phyloP scores from a whole-genome alignment of 352 stramenopile genomes.

The Phytophthora pistaciae region DNA sequence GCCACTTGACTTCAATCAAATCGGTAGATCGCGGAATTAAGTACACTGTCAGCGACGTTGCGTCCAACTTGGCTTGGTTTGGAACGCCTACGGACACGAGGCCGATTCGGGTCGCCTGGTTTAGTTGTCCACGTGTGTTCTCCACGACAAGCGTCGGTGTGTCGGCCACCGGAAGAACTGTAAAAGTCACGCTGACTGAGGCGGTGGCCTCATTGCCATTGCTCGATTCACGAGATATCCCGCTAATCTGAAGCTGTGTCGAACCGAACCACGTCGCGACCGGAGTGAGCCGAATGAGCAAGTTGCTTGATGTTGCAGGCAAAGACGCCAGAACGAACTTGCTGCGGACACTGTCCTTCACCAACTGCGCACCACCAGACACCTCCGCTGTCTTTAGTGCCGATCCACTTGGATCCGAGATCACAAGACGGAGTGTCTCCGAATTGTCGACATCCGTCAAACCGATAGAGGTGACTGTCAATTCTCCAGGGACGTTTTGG shows the following conservation, averaged over 20 bases:
- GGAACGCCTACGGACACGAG: conserved; percentile 42
- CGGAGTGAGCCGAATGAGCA: conserved; percentile 40
- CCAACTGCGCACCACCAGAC: conserved; percentile 27
- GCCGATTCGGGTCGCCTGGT: conserved; percentile 43
- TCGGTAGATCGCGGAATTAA: conserved; percentile 35
- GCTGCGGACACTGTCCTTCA: conserved; percentile 21
- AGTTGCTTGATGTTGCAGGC: conserved; percentile 13
- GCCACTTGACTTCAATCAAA: conserved; percentile 50
- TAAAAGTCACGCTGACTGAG: conserved; percentile 28
- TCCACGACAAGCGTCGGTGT: conserved; percentile 44
- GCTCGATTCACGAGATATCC: conserved; percentile 45
- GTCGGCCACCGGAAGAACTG: conserved; percentile 51
- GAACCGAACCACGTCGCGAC: conserved; percentile 46
- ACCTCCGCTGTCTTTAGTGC: conserved; percentile 37
- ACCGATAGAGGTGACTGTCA: conserved; percentile 37
- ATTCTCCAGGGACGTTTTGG: conserved; percentile 38
- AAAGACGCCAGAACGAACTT: conserved; percentile 40
- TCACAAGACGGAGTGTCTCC: conserved; percentile 43
- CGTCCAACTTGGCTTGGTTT: conserved; percentile 43
- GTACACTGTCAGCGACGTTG: conserved; percentile 44
- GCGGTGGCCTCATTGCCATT: conserved; percentile 31
- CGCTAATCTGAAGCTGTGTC: conserved; percentile 38
- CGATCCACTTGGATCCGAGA: conserved; percentile 32
- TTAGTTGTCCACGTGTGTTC: conserved; percentile 43
- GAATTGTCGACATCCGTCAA: conserved; percentile 55